phyloP scores from a whole-genome alignment of 805 yeast genomes.

The Zygoascus biomembranicola region DNA sequence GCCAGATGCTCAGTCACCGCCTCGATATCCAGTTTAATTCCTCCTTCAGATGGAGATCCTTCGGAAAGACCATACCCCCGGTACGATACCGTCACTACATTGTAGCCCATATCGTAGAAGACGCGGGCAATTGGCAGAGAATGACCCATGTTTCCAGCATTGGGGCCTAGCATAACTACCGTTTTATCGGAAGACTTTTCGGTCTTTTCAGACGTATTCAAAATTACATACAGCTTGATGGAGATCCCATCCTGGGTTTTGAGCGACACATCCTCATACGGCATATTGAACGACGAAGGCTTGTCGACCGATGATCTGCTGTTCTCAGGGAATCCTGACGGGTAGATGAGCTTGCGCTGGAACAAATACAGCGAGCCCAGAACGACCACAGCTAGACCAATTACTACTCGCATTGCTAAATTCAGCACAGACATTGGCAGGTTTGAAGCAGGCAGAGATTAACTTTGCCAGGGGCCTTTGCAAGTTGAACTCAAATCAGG shows the following conservation, averaged over 20 bases:
- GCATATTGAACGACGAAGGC: slow-evolving; percentile 63
- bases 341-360: slow-evolving; percentile 71
- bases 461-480: too few relatives aligned
- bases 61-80: slow-evolving; percentile 84
- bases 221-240: slow-evolving; percentile 55
- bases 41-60: slow-evolving; percentile 68
- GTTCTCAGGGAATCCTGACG: slow-evolving; percentile 72
- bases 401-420: neutral
- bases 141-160: slow-evolving; percentile 95
- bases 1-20: slow-evolving; percentile 54
- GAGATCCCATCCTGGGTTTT: slow-evolving; percentile 62
- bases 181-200: slow-evolving; percentile 50
- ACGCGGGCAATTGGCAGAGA: slow-evolving; percentile 71
- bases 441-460: neutral
- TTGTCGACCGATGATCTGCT: slow-evolving; percentile 57
- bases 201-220: slow-evolving; percentile 33
- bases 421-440: neutral
- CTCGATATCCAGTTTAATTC: slow-evolving; percentile 76
- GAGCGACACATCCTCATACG: slow-evolving; percentile 52
- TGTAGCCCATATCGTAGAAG: slow-evolving; percentile 58
- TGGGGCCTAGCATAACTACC: slow-evolving; percentile 73
- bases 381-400: slow-evolving; percentile 8
- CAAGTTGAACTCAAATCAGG: neutral
- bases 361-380: slow-evolving; percentile 16
- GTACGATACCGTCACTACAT: slow-evolving; percentile 79